Evolutionary conservation across 192 early-diverging fungal species (phyloP), one percentile per base, ranked within the genome.

Genomic region (Spinellus fusiger): DNA sequence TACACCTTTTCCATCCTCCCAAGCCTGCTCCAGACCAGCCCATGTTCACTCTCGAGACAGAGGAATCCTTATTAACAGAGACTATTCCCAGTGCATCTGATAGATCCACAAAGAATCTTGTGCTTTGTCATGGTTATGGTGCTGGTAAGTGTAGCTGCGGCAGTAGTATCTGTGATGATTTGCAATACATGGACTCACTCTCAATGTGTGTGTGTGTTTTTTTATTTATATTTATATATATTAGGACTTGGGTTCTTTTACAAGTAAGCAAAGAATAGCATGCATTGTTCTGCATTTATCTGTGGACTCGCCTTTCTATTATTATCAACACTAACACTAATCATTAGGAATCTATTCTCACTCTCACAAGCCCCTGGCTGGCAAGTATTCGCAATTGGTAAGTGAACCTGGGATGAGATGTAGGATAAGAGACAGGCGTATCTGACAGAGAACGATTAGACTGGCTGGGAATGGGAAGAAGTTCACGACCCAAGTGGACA

Each of bases 401-500:
- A 48, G 54, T 33, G 9, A 23, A 25, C 9, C 16, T 32, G 7
- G 12, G 25, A 8, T 9, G 47, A 29, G n/a, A 23, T 34, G 16
- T 7, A 18, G 7, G 34, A 34, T 6, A 13, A 18, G 12, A 4
- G 13, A 7, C n/a, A 23, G n/a, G 48, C 18, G 18, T 6, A 22
- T 49, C 5, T 49, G 48, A 25, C 5, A 9, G 31, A 20, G 33
- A 29, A 70, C 28, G 70, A 37, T 80, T 49, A 66, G 95, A 98
- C 81, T 98, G 95, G 95, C 77, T 98, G 1, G 93, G 95, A n/a
- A 95, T 93, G 91, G 95, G 89, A 33, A 83, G 89, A 65, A 86
- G 82, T 63, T 86, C 87, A n/a, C 77, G 93, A 5, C 88, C 91
- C 16, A 73, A 75, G 20, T 94, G 71, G 71, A 54, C 50, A 1